Base-by-base conservation (phyloP, 1,284 basidiomycete genomes). In the Leccinum pachyderme region DNA sequence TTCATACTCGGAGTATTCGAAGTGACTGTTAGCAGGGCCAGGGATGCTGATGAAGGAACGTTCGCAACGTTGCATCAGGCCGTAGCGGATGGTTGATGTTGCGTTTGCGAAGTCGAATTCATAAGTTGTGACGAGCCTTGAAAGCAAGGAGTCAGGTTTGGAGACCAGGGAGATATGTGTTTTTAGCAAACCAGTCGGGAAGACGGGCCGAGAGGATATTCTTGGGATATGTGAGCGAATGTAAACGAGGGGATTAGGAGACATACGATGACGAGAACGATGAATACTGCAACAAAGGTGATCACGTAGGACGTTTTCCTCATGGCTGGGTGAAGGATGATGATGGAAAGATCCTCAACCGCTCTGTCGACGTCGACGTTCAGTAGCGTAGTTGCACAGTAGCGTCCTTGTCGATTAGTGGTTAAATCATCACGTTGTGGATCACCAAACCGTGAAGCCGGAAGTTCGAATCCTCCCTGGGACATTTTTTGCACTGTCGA, bases 271-370 rank as follows among this genome's bases (percentile, higher is more conserved):
- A 79, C 59, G 11, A 87, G 71, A 13, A 78, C 77, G 31, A 76
- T 51, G 5, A 74, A 58, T 2, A 83, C 82, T 35, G 79, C 78
- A 50, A 83, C 59, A 56, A 86, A 82, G 0, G 84, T 80, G 54
- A 85, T 57, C 39, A 80, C 77, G 61, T 87, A 87, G 0, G 84
- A 87, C 2, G 76, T 80, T 64, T 86, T 87, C 57, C 84, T 74
- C 84, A 87, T 87, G n/a, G 53, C 68, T 52, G 53, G 31, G 22
- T 24, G 47, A 4, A 47, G n/a, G n/a, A 8, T n/a, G n/a, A n/a
- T n/a, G n/a, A n/a, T 27, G 45, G 35, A 28, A 25, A 15, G 22
- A 39, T 18, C 18, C n/a, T n/a, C n/a, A n/a, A n/a, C n/a, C n/a
- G n/a, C n/a, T n/a, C n/a, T n/a, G n/a, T n/a, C n/a, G 46, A 47